phyloP scores from a whole-genome alignment of 768 basidiomycete genomes.

The Boletus speciosus region DNA sequence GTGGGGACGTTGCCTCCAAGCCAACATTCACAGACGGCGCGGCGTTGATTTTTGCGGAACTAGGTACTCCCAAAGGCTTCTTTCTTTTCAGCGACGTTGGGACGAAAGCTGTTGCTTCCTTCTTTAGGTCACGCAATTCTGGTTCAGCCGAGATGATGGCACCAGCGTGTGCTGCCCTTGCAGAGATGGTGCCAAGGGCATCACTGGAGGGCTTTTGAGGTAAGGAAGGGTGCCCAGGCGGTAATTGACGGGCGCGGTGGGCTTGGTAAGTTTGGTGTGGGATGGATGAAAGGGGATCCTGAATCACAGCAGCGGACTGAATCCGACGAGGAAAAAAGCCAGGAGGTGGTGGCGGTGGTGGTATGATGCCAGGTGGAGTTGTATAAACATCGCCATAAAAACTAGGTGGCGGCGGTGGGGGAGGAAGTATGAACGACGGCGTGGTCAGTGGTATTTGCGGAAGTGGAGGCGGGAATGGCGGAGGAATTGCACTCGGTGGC shows the following conservation, averaged over 20 bases:
- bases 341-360: constrained; percentile 48
- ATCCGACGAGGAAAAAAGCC: constrained; percentile 61
- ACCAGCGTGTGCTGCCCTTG: constrained; percentile 38
- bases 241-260: constrained; percentile 47
- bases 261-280: constrained; percentile 80
- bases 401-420: constrained; percentile 13
- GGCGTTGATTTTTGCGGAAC: constrained; percentile 52
- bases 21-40: constrained; percentile 52
- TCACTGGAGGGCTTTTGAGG: constrained; percentile 38
- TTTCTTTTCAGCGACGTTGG: constrained; percentile 81
- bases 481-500: neutral
- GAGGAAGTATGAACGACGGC: constrained; percentile 20
- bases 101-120: constrained; percentile 91
- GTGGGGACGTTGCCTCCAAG: constrained; percentile 23
- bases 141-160: constrained; percentile 84
- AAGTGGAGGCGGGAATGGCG: constrained; percentile 25
- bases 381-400: constrained; percentile 4
- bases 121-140: constrained; percentile 87
- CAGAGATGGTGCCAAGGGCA: constrained; percentile 39
- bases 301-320: constrained; percentile 52
- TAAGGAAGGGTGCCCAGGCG: constrained; percentile 40
- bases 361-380: constrained; percentile 18
- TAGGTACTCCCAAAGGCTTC: constrained; percentile 37
- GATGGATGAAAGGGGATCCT: constrained; percentile 72
- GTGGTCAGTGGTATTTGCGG: constrained; percentile 12